phyloP scores from a whole-genome alignment of 345 rosid genomes.

The Eucalyptus paniculata region DNA sequence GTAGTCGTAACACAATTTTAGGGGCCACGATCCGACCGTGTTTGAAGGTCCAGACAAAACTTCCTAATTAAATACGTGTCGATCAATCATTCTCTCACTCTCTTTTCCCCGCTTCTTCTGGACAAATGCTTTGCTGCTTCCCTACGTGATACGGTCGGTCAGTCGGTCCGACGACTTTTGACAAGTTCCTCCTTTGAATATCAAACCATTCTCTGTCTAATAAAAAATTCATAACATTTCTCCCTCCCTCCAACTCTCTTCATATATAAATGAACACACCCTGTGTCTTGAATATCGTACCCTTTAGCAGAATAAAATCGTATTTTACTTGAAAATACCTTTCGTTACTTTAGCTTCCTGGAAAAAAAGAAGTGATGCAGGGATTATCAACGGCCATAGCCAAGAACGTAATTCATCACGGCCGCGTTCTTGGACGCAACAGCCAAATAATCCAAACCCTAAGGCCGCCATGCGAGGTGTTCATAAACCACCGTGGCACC shows the following conservation, averaged over 20 bases:
- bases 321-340: background rate
- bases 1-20: background rate
- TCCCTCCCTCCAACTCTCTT: background rate
- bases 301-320: background rate
- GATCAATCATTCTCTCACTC: background rate
- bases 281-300: background rate
- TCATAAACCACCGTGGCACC: slow-evolving; percentile 70
- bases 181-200: background rate
- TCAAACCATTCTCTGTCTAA: background rate
- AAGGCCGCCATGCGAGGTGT: slow-evolving; percentile 36
- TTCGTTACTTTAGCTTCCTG: background rate
- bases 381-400: background rate
- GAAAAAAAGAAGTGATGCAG: slow-evolving; percentile 31
- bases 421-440: background rate
- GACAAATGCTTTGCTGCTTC: background rate
- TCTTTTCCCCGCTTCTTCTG: background rate
- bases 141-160: background rate
- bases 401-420: background rate
- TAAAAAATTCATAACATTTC: background rate
- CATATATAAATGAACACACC: background rate
- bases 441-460: background rate
- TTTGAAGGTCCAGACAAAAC: slow-evolving; percentile 11
- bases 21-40: background rate
- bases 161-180: background rate
- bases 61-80: background rate